Evolutionary conservation across 202 grass and related monocot genomes (phyloP), one percentile per base, ranked within the genome.

Genomic region (Panicum hallii): DNA sequence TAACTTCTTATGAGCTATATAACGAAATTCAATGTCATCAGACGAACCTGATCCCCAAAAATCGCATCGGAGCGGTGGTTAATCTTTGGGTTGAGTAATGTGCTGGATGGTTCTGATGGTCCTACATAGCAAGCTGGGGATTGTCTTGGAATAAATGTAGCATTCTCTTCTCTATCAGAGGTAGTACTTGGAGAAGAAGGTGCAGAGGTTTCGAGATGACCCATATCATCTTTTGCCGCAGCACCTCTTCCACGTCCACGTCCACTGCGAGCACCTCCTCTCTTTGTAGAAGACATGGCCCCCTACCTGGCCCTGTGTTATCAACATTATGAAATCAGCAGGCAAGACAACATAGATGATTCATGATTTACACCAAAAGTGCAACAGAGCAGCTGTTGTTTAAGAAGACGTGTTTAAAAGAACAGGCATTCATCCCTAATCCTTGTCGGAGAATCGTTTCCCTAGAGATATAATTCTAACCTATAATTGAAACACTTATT

Each of bases 11-110:
- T 69, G n/a, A 52, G 41, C 45, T 23, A 83, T 23, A 83, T 55
- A 22, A 45, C 30, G 52, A 76, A 42, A 19, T 15, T n/a, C 16
- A 43, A 70, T 70, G 79, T 28, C 60, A 46, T 44, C 42, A 52
- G 17, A 77, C 67, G 45, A 82, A 87, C 86, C 86, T 88, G 86
- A 64, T 88, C 79, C 63, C 79, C 86, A 64, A 88, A 88, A 63
- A 88, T 83, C 5, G 79, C 86, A 62, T 88, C 86, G 0, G 86
- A 88, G 28, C 86, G 86, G 66, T 88, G 86, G 54, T 77, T 82
- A 41, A 87, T 87, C 79, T 87, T 82, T 63, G 85, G 85, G 48
- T 87, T 87, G 44, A 88, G 79, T 78, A 88, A 69, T 20, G 53
- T 77, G 73, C 45, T 72, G 79, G 72, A 30, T 72, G 36, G 45